Base-by-base conservation (phyloP, 1,284 basidiomycete genomes). In the Cryptococcus sp. region DNA sequence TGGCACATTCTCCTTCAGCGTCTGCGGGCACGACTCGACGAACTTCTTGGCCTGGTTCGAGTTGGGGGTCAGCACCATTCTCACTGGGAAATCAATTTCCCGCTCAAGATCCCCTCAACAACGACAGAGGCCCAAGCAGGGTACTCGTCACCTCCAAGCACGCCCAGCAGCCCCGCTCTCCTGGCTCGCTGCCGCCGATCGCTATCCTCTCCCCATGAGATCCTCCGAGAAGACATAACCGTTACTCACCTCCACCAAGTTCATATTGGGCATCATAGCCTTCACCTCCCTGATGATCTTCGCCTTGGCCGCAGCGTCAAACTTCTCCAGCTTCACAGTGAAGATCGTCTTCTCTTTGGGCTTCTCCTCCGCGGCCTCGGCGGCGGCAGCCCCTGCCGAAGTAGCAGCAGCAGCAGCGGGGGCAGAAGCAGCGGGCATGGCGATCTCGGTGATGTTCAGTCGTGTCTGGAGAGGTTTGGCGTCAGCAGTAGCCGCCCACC, bases 341-440 rank as follows among this genome's bases (percentile, higher is more conserved):
- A 99, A 98, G 44, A 95, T 84, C 8, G 94, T 96, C 86, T 98
- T 98, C 80, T 98, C 96, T 80, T 97, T 98, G 50, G 94, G 94
- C 77, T 96, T 96, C 76, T 94, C 93, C 37, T 65, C 56, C 63
- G 88, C 88, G 76, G 84, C 83, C 46, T 72, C 85, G 23, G 84
- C 85, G 15, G 69, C 73, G 46, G 87, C 88, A 23, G 83, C 82
- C 23, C 79, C 81, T 4, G 83, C 80, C 12, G 80, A 80, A 20
- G 82, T 80, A 18, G 84, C 81, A 2, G 83, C 73, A 16, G 76
- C 73, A 2, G 83, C 82, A 21, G 80, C 73, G 4, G 85, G 80
- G 1, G 85, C 81, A 4, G 87, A 83, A 1, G 90, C 85, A 40
- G 88, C 80, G 39, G 94, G 93, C 84, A 97, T 87, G 33, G 93